These are phyloP conservation scores for Trichoderma lentiforme DNA, from an alignment of 2,329 filamentous ascomycete genomes.

Conservation along the genomic window DNA sequence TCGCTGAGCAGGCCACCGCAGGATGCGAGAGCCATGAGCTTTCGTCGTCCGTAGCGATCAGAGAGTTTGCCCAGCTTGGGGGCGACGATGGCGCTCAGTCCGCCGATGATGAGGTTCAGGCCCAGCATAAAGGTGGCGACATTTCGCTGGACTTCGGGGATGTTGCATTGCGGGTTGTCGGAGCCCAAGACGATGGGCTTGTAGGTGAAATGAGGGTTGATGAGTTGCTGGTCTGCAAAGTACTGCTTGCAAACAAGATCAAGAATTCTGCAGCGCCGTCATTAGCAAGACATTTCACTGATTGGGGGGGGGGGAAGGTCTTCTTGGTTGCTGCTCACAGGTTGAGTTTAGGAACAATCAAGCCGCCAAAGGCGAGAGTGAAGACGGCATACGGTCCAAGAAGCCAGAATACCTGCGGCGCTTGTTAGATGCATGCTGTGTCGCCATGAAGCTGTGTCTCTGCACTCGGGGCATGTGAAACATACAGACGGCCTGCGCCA, in stretches of 20 bases:
- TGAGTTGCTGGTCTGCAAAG: slow-evolving; percentile 62
- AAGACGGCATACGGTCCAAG: slow-evolving; percentile 76
- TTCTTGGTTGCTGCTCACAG: slow-evolving; percentile 45
- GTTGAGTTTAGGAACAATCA: slow-evolving; percentile 83
- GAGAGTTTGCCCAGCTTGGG: slow-evolving; percentile 83
- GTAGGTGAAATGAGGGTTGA: slow-evolving; percentile 58
- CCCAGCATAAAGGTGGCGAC: slow-evolving; percentile 77
- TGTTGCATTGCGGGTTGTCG: slow-evolving; percentile 76
- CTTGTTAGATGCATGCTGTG: slow-evolving; percentile 24
- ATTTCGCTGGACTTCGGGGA: slow-evolving; percentile 71
- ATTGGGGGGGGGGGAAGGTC: not conserved
- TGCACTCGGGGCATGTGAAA: not conserved
- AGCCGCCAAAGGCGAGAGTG: slow-evolving; percentile 80
- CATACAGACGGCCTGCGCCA: slow-evolving; percentile 61
- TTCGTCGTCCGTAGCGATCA: slow-evolving; percentile 79
- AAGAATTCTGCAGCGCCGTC: slow-evolving; percentile 55
- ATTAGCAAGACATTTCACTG: not conserved
- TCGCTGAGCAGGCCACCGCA: slow-evolving; percentile 73
- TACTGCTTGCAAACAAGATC: slow-evolving; percentile 81
- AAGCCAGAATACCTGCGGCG: slow-evolving; percentile 71
- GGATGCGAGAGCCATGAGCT: slow-evolving; percentile 69
- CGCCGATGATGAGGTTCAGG: slow-evolving; percentile 69
- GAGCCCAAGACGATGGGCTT: slow-evolving; percentile 63
- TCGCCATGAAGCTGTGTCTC: not conserved
- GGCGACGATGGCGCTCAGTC: slow-evolving; percentile 74